Evolutionary conservation across 1,284 basidiomycete genomes (phyloP), one percentile per base, ranked within the genome.

Genomic region (Marasmius fiardii): DNA sequence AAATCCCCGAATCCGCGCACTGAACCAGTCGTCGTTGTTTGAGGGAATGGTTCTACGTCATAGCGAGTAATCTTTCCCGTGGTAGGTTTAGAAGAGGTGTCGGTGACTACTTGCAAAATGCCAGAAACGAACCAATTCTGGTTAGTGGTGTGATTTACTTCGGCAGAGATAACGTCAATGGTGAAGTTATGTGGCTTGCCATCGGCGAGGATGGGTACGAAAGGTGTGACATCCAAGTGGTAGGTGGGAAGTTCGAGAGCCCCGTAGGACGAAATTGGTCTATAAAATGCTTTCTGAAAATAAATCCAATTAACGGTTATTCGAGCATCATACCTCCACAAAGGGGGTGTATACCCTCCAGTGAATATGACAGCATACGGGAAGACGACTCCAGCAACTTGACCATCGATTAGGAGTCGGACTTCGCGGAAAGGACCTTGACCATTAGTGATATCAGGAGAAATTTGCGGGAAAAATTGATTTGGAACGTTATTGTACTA

Each of bases 281-380:
- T 87, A 44, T 26, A 5, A 51, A 14, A 51, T 24, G 37, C 23
- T 37, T 31, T 16, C 43, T 21, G 14, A 1, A 33, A n/a, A 8
- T 5, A 10, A 26, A 4, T 34, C 21, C 11, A 21, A 24, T 28
- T 16, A 1, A 31, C 18, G 16, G 39, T 51, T 33, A 35, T 37
- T 48, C 12, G 33, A 28, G 43, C 12, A 45, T 39, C 23, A 18
- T 58, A 86, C 83, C 82, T 79, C 90, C 90, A 93, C 43, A 85
- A 78, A 1, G 82, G 75, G 1, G 89, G 89, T 16, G 83, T 75
- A 60, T 90, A 82, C 0, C 88, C 90, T n/a, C 90, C 90, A 0
- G 90, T 93, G 63, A 91, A 93, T 39, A 92, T 83, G 31, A 88
- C 83, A 2, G 87, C 81, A 61, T 88, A 93, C 8, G 92, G 91